Evolutionary conservation across 164 flowering plant species (phyloP).

Genomic region (Amborella trichopoda): DNA sequence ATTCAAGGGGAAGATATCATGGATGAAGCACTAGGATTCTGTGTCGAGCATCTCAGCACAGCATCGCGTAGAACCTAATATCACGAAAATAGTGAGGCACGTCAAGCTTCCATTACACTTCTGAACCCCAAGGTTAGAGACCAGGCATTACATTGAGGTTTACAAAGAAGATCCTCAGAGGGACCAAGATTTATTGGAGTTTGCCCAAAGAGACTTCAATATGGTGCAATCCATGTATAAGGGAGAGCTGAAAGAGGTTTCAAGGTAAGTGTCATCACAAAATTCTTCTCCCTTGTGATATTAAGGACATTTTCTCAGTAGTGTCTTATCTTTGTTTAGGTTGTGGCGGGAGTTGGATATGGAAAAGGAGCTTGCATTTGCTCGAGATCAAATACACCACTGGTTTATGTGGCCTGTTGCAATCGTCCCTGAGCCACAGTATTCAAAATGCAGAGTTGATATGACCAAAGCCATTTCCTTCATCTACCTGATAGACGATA

Average conservation of each 20-base stretch:
- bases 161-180: slow-evolving; percentile 2
- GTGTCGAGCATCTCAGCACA: slow-evolving; percentile 20
- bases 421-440: no score
- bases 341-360: no score
- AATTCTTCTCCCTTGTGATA: no score
- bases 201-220: slow-evolving; percentile 25
- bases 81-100: slow-evolving; percentile 11
- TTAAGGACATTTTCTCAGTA: no score
- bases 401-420: no score
- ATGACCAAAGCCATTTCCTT: no score
- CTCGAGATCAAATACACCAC: no score
- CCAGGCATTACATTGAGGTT: slow-evolving; percentile 8
- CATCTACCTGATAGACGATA: no score
- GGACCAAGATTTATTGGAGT: slow-evolving; percentile 12
- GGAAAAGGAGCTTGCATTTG: no score
- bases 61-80: slow-evolving; percentile 3
- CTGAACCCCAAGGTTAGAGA: slow-evolving; percentile 24
- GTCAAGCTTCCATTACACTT: slow-evolving; percentile 30
- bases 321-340: no score
- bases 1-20: slow-evolving; percentile 36
- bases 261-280: no score
- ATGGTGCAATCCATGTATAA: slow-evolving; percentile 22
- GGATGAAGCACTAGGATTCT: slow-evolving; percentile 26
- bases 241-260: slow-evolving; percentile 23
- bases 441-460: no score